A percentile compares a stretch with the other conserved stretches of the same genome.
phyloP scores from a whole-genome alignment of 2,329 filamentous ascomycete species.

The Penicillium sp. region DNA sequence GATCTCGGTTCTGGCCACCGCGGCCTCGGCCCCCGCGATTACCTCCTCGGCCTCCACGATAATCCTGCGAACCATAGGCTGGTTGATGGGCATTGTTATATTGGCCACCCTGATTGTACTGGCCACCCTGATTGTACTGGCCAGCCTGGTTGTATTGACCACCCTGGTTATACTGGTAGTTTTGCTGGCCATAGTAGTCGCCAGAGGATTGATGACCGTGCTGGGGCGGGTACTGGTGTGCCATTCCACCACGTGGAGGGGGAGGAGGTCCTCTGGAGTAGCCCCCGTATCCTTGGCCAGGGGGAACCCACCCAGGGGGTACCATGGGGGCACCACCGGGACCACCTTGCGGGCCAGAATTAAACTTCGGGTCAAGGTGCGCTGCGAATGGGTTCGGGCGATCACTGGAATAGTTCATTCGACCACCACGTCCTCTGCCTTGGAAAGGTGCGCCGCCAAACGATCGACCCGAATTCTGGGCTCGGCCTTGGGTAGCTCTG shows the following conservation, averaged over 20 bases:
- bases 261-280: slow-evolving; percentile 40
- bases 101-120: slow-evolving; percentile 26
- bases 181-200: slow-evolving; percentile 25
- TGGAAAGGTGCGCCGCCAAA: slow-evolving; percentile 67
- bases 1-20: slow-evolving; percentile 30
- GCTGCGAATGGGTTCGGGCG: slow-evolving; percentile 49
- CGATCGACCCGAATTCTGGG: slow-evolving; percentile 64
- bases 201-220: slow-evolving; percentile 17
- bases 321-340: slow-evolving; percentile 32
- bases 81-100: slow-evolving; percentile 18
- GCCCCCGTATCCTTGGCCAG: slow-evolving; percentile 29
- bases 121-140: background rate
- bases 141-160: background rate
- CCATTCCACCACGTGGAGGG: slow-evolving; percentile 39
- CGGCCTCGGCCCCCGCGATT: slow-evolving; percentile 26
- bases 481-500: slow-evolving; percentile 66
- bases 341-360: slow-evolving; percentile 32
- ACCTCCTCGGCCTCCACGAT: slow-evolving; percentile 26
- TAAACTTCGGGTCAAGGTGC: slow-evolving; percentile 48
- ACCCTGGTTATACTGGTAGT: slow-evolving; percentile 5
- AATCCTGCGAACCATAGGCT: slow-evolving; percentile 27
- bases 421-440: slow-evolving; percentile 48
- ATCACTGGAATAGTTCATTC: slow-evolving; percentile 55
- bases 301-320: slow-evolving; percentile 38
- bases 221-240: slow-evolving; percentile 24